Base-by-base conservation (phyloP, 192 early-diverging fungal species). In the Coemansia sp. region DNA sequence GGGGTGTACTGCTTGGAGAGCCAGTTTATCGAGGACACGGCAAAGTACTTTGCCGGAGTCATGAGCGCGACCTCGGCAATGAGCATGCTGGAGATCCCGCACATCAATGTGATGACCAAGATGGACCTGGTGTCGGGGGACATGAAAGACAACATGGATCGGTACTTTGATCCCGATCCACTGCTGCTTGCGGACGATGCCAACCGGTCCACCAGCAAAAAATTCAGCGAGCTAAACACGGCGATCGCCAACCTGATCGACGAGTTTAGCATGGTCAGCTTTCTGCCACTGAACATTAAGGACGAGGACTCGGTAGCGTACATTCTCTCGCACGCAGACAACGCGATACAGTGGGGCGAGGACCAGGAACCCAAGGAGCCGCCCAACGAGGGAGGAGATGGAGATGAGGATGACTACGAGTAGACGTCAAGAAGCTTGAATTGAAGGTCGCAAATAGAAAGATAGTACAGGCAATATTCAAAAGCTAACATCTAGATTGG, bases 51-150 rank as follows among this genome's bases (percentile, higher is more conserved):
- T 86, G 86, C 94, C 17, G 97, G 97, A 9, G 94, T 97, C 11
- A 83, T 99, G 85, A 95, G 91, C 75, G 96, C 96, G 0, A 97
- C 94, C 80, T 91, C 90, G 49, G 94, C 94, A 20, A 98, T 98
- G 96, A 87, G 97, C 62, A 93, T 96, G 82, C 74, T 98, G 38
- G 96, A 98, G 62, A 94, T 98, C n/a, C 96, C 97, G 20, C 96
- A 98, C 80, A 90, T 99, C 77, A 99, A 99, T 66, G 94, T 99
- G 19, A 85, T 99, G 87, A 95, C 90, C 57, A 99, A 99, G 80
- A 95, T 97, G 93, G 97, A 99, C 81, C 76, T 99, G 51, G 73
- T 98, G 10, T 81, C 74, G 19, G 79, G 86, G 20, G 81, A 84
- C 42, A 83, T 88, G 65, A 88, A 82, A 47, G 79, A 86, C 25